Conservation (phyloP, 2,329 filamentous ascomycete species). For the Claviceps arundinis region DNA sequence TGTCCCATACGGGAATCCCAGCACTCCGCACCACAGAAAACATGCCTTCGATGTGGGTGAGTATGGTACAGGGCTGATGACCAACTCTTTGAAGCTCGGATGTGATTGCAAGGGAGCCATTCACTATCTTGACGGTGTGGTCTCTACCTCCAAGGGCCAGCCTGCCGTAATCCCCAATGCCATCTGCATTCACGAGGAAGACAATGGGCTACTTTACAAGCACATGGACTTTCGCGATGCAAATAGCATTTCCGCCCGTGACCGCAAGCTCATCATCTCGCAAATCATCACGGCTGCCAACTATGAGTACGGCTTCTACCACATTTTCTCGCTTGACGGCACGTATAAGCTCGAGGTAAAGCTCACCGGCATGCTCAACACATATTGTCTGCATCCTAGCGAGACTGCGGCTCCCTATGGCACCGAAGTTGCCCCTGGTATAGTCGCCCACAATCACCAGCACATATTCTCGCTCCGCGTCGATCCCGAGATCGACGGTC, state of each 20-base stretch:
- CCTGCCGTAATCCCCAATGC: conserved; percentile 51
- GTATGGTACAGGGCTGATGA: conserved; percentile 49
- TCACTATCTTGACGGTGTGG: conserved; percentile 27
- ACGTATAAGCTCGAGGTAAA: conserved; percentile 50
- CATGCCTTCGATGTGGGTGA: conserved; percentile 59
- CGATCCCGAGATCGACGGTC: conserved; percentile 51
- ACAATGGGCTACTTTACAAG: conserved; percentile 49
- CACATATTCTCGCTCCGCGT: conserved; percentile 56
- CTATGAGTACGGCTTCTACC: conserved; percentile 42
- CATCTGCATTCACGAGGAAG: conserved; percentile 25
- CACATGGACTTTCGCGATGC: conserved; percentile 50
- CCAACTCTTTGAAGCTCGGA: conserved; percentile 48
- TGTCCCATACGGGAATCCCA: conserved; percentile 53
- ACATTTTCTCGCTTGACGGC: conserved; percentile 38
- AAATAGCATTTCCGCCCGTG: conserved; percentile 42
- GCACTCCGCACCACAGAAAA: conserved; percentile 50
- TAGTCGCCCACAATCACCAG: conserved; percentile 55
- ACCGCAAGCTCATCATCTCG: conserved; percentile 47
- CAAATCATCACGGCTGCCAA: conserved; percentile 54
- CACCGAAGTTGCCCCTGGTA: conserved; percentile 49
- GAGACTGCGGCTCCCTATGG: conserved; percentile 33
- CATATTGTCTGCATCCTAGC: conserved; percentile 26
- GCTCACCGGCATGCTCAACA: conserved; percentile 35
- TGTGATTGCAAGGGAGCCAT: conserved; percentile 55
- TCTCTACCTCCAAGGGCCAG: conserved; percentile 30